These are phyloP conservation scores for Globisporangium camurandrum DNA, from an alignment of 352 stramenopile species.

Conservation along the genomic window DNA sequence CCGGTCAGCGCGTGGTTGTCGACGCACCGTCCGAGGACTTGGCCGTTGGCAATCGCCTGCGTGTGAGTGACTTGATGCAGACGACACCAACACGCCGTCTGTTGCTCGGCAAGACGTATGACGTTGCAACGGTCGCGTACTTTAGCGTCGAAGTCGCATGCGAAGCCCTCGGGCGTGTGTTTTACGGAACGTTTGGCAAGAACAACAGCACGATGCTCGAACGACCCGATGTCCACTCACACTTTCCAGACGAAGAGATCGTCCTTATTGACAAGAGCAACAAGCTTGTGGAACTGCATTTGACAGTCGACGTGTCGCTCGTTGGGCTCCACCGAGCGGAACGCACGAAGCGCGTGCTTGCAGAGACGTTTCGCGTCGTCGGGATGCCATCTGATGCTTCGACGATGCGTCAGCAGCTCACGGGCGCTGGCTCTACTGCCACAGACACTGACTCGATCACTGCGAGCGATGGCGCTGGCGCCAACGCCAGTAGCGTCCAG, in stretches of 20 bases:
- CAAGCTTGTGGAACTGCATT: slow-evolving; percentile 23
- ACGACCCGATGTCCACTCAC: slow-evolving; percentile 15
- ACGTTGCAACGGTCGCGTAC: slow-evolving; percentile 43
- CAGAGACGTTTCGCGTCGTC: slow-evolving; percentile 57
- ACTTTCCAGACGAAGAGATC: slow-evolving; percentile 25
- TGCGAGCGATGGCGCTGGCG: neutral
- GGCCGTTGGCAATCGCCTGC: slow-evolving; percentile 17
- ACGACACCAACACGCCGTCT: slow-evolving; percentile 8
- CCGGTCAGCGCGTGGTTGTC: slow-evolving; percentile 33
- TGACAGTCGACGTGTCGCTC: slow-evolving; percentile 33
- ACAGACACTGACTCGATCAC: neutral
- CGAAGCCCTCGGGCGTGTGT: slow-evolving; percentile 22
- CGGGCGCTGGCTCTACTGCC: neutral
- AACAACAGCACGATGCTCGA: slow-evolving; percentile 22
- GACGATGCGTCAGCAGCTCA: slow-evolving; percentile 26
- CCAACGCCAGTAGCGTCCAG: slow-evolving; percentile 16
- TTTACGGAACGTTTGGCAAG: slow-evolving; percentile 34
- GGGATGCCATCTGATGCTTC: slow-evolving; percentile 49
- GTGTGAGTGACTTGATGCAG: slow-evolving; percentile 28
- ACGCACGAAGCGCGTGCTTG: slow-evolving; percentile 38
- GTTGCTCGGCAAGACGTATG: slow-evolving; percentile 46
- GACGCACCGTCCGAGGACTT: slow-evolving; percentile 42
- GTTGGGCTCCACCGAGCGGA: slow-evolving; percentile 46
- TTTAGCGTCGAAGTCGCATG: slow-evolving; percentile 45
- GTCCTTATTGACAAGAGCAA: slow-evolving; percentile 34